Evolutionary conservation across 2,329 filamentous ascomycete genomes (phyloP), one percentile per base, ranked within the genome.

Genomic region (Stagonosporopsis vannaccii): DNA sequence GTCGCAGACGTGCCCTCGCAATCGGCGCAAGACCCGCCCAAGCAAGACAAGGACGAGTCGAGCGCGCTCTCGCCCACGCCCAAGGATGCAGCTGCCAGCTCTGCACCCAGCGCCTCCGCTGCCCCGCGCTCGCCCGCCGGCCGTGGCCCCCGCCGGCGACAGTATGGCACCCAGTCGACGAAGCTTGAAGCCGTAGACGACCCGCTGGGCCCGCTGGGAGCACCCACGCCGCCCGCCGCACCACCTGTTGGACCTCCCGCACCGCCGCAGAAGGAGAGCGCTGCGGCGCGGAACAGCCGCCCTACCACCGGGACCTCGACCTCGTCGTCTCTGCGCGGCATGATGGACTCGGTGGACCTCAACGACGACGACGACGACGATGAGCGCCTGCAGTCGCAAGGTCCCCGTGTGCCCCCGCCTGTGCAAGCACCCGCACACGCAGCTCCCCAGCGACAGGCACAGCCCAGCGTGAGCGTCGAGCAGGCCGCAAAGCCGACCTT

Each of bases 401-500:
- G 85, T 36, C 83, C 89, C 33, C 82, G 91, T 60, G 83, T 85
- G 55, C 91, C 90, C 45, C 85, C 85, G 28, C 85, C 85, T 15
- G 84, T 87, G 2, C 84, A 86, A 60, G 81, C 81, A 8, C 76
- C 80, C 8, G 76, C 74, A 22, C 78, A 78, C 30, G 77, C 81
- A 42, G 76, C 77, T 23, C 72, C 78, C 1, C 78, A 80, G 66
- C 78, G 84, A 66, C 82, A 84, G 61, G 80, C 79, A 22, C 84
- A 87, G 70, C 92, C 93, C 17, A 97, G 93, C 73, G 86, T 97
- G 63, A 96, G 90, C 75, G 81, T 98, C 52, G 94, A 98, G 77
- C 91, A 96, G 79, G 95, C 95, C 42, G 89, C 94, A 26, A 96
- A 97, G 78, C 95, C 95, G 5, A 90, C 82, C 37, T 99, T 98